These are phyloP conservation scores for Suhomyces terraborum DNA, from an alignment of 1,139 yeast genomes.

Conservation along the genomic window DNA sequence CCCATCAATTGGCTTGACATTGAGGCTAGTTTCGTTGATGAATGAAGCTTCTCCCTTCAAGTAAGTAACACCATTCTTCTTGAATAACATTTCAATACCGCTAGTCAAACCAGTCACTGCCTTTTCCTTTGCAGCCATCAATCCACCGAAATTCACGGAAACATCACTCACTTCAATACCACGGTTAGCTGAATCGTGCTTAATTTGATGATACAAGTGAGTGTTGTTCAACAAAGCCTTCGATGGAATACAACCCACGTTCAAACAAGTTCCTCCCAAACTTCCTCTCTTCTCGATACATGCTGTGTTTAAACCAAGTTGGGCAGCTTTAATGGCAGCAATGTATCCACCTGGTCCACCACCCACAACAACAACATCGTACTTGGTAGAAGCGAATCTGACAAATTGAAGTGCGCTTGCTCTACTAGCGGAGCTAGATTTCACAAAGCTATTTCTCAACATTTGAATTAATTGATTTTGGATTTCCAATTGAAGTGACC, in stretches of 20 bases:
- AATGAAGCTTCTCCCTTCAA: slow-evolving; percentile 93
- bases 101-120: slow-evolving; percentile 88
- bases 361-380: slow-evolving; percentile 93
- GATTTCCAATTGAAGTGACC: slow-evolving; percentile 5
- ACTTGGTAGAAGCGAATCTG: slow-evolving; percentile 52
- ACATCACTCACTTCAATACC: slow-evolving; percentile 86
- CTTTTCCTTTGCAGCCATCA: slow-evolving; percentile 91
- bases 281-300: slow-evolving; percentile 96
- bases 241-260: slow-evolving; percentile 98
- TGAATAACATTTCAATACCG: slow-evolving; percentile 92
- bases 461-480: slow-evolving; percentile 11
- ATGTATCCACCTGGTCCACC: slow-evolving; percentile 99
- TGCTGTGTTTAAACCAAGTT: slow-evolving; percentile 89
- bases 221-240: slow-evolving; percentile 94
- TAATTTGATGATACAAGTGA: slow-evolving; percentile 85
- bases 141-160: slow-evolving; percentile 68
- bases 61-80: slow-evolving; percentile 93
- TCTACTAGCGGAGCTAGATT: slow-evolving; percentile 14
- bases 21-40: slow-evolving; percentile 73
- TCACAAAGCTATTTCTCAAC: slow-evolving; percentile 22
- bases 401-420: slow-evolving; percentile 30
- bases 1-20: slow-evolving; percentile 87
- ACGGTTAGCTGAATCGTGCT: slow-evolving; percentile 79
- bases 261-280: slow-evolving; percentile 97
- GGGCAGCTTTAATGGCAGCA: slow-evolving; percentile 99